Evolutionary conservation across 176 grass and related monocot genomes (phyloP).

Genomic region (Aegilops sharonensis): DNA sequence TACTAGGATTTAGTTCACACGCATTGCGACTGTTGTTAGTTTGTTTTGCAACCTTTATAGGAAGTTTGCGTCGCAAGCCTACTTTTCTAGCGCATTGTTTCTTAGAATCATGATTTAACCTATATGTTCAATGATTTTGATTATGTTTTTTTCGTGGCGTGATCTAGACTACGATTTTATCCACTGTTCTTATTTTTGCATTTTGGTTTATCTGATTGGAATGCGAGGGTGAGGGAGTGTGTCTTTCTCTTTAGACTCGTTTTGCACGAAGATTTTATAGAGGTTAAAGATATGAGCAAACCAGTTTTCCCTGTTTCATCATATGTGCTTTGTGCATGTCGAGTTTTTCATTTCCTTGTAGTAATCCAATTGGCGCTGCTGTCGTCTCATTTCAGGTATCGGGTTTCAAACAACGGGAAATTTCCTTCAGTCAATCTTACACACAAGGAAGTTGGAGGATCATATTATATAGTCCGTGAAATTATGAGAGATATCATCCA

Average conservation of each 20-base stretch:
- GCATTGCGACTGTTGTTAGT: background rate
- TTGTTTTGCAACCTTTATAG: background rate
- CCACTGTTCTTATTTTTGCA: background rate
- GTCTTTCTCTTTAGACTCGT: background rate
- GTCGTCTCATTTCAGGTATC: constrained; percentile 54
- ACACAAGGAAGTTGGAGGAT: constrained; percentile 96
- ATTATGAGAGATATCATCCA: constrained; percentile 96
- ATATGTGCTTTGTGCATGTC: background rate
- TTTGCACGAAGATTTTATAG: background rate
- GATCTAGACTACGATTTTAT: background rate
- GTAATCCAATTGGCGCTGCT: background rate
- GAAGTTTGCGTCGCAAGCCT: background rate
- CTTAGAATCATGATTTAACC: background rate
- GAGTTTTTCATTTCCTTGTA: background rate
- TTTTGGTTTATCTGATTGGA: background rate
- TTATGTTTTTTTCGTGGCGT: background rate
- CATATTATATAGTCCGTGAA: constrained; percentile 92
- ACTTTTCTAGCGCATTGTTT: background rate
- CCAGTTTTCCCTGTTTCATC: background rate
- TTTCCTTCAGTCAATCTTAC: constrained; percentile 95
- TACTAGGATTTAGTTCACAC: background rate
- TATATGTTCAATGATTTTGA: background rate
- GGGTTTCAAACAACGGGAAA: constrained; percentile 60
- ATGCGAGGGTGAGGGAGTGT: too few relatives aligned
- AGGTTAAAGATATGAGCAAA: too few relatives aligned